Evolutionary conservation across 805 yeast genomes (phyloP), one percentile per base, ranked within the genome.

Genomic region (Suhomyces emberorum): DNA sequence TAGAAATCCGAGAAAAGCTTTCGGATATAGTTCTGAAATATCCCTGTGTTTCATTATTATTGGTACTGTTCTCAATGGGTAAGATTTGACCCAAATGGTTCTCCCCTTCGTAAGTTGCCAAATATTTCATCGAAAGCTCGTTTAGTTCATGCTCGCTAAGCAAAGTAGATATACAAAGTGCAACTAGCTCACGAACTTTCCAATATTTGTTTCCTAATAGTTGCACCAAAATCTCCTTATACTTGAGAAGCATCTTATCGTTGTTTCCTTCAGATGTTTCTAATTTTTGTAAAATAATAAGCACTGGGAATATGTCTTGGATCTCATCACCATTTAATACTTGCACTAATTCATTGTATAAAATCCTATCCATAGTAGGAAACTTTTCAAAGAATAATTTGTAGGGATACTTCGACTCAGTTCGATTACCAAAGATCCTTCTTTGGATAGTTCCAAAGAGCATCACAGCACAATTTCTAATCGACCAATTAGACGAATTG

Each of bases 381-480:
- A 73, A 86, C 39, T 76, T 74, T 2, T 81, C 65, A 55, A 91
- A 91, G 52, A 91, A 89, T 9, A 80, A 61, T 32, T 83, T 68
- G 0, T 93, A 82, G 17, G 81, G 70, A 41, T 67, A 51, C 7
- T 58, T 52, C 5, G 67, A 42, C 9, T 55, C 42, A 36, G 67
- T 65, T 30, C 69, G 69, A 10, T 71, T 74, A 1, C 95, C 95
- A 59, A 91, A 89, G 4, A 93, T 52, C 41, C 91, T 71, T 41
- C 81, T 83, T 50, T 87, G 93, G 28, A 91, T 59, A 0, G 95
- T 80, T 1, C 95, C 81, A 55, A 88, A 91, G 27, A 91, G 68
- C 98, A 91, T 93, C 14, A 89, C 83, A 0, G 95, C 88, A 57
- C 97, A 87, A 55, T 91, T 91, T 52, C 96, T 72, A 18, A 91